Conservation (phyloP, 768 basidiomycete genomes). For the Piloderma croceum region DNA sequence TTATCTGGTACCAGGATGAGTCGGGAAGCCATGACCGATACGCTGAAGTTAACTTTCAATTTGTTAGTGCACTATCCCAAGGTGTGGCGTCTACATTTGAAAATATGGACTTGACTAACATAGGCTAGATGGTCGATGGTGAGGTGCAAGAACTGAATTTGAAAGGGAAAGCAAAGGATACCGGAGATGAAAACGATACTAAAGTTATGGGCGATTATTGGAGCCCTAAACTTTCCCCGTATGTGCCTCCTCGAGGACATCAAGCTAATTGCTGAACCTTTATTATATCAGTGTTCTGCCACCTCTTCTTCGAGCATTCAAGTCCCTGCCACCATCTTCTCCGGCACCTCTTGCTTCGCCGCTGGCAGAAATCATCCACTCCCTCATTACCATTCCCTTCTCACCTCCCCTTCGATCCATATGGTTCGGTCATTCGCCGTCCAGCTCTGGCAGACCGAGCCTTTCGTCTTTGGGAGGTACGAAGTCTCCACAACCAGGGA, state of each 20-base stretch:
- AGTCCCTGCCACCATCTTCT: constrained; percentile 55
- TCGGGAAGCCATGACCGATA: constrained; percentile 72
- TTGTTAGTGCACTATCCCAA: constrained; percentile 77
- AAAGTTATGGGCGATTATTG: constrained; percentile 71
- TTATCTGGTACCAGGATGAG: constrained; percentile 48
- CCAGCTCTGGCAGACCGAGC: constrained; percentile 33
- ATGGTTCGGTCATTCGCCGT: constrained; percentile 53
- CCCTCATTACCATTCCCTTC: constrained; percentile 75
- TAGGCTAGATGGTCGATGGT: constrained; percentile 32
- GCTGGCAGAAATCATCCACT: constrained; percentile 76
- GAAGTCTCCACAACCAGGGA: not conserved
- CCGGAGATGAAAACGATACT: too few relatives aligned
- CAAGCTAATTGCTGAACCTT: too few relatives aligned
- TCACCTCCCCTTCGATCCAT: constrained; percentile 44
- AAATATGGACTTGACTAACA: too few relatives aligned
- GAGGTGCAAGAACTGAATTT: constrained; percentile 38
- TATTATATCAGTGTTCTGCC: constrained; percentile 67
- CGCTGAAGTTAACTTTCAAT: constrained; percentile 84
- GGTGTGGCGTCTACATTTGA: too few relatives aligned
- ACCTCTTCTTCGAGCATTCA: constrained; percentile 66
- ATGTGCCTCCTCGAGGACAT: constrained; percentile 25
- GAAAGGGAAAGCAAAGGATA: too few relatives aligned
- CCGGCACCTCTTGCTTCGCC: constrained; percentile 65
- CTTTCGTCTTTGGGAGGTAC: constrained; percentile 21
- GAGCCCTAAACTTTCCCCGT: constrained; percentile 70